Conservation (phyloP, 2,329 filamentous ascomycete genomes). For the Paecilomyces formosus region DNA sequence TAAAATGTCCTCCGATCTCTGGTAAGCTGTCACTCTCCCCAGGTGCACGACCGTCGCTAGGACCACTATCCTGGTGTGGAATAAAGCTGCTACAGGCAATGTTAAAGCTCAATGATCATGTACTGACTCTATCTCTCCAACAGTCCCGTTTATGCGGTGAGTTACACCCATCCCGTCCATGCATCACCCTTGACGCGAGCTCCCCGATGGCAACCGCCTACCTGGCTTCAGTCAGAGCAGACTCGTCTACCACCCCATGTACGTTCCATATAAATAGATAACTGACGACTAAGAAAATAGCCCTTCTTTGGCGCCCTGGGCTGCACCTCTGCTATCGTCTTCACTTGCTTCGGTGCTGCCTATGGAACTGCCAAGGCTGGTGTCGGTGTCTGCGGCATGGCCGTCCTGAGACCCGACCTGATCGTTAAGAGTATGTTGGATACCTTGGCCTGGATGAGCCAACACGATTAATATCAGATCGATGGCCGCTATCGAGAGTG, state of each 20-base stretch:
- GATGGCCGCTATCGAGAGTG: background rate
- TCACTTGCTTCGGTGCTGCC: constrained; percentile 92
- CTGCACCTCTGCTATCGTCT: constrained; percentile 90
- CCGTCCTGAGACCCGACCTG: constrained; percentile 93
- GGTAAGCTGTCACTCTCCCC: constrained; percentile 54
- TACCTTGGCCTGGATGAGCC: background rate
- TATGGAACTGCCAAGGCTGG: constrained; percentile 99
- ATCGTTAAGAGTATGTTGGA: constrained; percentile 91
- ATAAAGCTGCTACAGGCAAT: background rate
- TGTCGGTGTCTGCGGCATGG: constrained; percentile 97
- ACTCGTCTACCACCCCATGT: background rate
- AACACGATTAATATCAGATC: constrained; percentile 7
- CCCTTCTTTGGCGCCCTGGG: constrained; percentile 98
- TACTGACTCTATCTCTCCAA: constrained; percentile 19
- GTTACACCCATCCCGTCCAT: constrained; percentile 40
- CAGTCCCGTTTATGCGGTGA: constrained; percentile 98
- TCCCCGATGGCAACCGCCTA: background rate
- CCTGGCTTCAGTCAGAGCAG: background rate
- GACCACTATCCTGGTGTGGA: background rate
- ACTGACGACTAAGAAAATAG: constrained; percentile 34
- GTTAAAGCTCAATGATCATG: background rate
- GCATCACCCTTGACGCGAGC: background rate
- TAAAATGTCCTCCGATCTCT: constrained; percentile 71
- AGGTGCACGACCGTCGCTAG: background rate
- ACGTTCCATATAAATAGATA: background rate